These are phyloP conservation scores for Lepidium didymum DNA, from an alignment of 345 rosid species.

Conservation along the genomic window DNA sequence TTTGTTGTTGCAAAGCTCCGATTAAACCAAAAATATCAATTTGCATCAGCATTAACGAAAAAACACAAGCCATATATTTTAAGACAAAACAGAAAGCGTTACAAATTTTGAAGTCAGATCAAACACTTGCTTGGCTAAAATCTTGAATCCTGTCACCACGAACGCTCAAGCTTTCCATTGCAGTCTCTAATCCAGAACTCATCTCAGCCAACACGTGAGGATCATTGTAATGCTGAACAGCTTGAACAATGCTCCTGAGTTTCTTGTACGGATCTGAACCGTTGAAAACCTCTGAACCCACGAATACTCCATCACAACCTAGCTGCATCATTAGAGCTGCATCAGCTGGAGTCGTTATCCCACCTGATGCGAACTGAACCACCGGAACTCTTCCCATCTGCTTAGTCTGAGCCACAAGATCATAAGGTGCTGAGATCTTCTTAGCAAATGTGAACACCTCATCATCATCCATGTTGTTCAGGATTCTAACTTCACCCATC, in stretches of 20 bases:
- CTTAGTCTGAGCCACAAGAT: slow-evolving; percentile 56
- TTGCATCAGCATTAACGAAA: background rate
- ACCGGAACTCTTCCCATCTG: slow-evolving; percentile 61
- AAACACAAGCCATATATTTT: background rate
- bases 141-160: slow-evolving; percentile 25
- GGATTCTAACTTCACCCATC: slow-evolving; percentile 34
- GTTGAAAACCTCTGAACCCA: slow-evolving; percentile 43
- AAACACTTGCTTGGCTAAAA: slow-evolving; percentile 10
- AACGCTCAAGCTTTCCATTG: slow-evolving; percentile 21
- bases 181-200: slow-evolving; percentile 35
- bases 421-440: slow-evolving; percentile 50
- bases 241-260: slow-evolving; percentile 46
- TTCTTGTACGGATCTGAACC: slow-evolving; percentile 42
- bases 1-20: background rate
- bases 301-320: slow-evolving; percentile 59
- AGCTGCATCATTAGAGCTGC: slow-evolving; percentile 70
- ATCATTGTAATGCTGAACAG: slow-evolving; percentile 56
- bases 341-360: slow-evolving; percentile 53
- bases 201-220: slow-evolving; percentile 49
- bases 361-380: slow-evolving; percentile 54
- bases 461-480: slow-evolving; percentile 48
- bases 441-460: slow-evolving; percentile 47
- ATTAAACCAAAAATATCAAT: background rate
- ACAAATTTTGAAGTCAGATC: slow-evolving; percentile 1
- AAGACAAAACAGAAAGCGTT: background rate